A percentile compares a stretch with the other conserved stretches of the same genome.
These are phyloP conservation scores for Exophiala bonariae DNA, from an alignment of 2,329 filamentous ascomycete genomes.

Conservation along the genomic window DNA sequence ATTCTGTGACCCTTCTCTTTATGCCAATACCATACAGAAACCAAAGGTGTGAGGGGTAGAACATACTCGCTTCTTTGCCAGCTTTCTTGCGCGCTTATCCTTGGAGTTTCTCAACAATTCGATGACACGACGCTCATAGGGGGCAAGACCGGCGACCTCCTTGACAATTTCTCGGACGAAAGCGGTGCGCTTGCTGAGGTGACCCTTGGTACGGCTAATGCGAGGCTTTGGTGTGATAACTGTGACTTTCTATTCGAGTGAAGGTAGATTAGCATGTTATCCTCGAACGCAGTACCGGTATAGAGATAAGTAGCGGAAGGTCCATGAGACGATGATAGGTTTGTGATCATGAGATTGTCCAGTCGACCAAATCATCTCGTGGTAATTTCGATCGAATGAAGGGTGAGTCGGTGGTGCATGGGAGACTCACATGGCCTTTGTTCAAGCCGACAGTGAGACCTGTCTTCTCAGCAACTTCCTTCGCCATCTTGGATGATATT, in stretches of 20 bases:
- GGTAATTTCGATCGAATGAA: neutral
- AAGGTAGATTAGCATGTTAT: neutral
- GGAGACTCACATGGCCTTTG: constrained; percentile 64
- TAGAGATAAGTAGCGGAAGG: too few species aligned
- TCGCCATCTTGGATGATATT: constrained; percentile 45
- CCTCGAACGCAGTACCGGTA: neutral
- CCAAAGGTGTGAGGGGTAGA: neutral
- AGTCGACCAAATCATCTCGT: neutral
- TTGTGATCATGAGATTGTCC: neutral
- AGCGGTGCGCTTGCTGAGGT: constrained; percentile 92
- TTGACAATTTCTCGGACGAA: constrained; percentile 98
- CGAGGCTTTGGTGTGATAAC: constrained; percentile 74
- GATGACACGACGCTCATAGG: constrained; percentile 98
- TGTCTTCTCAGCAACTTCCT: constrained; percentile 44
- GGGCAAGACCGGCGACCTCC: constrained; percentile 93
- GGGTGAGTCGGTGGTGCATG: too few species aligned
- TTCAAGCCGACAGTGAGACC: constrained; percentile 63
- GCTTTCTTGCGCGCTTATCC: constrained; percentile 53
- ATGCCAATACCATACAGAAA: neutral
- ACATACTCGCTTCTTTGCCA: constrained; percentile 43
- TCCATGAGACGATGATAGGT: neutral
- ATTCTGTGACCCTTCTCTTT: neutral
- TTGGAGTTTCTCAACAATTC: constrained; percentile 98
- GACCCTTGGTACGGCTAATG: constrained; percentile 86
- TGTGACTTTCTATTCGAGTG: constrained; percentile 71